Percentiles rank a stretch among this genome's conserved stretches.
phyloP scores from a whole-genome alignment of 306 rosid genomes.

The Prunus mume region DNA sequence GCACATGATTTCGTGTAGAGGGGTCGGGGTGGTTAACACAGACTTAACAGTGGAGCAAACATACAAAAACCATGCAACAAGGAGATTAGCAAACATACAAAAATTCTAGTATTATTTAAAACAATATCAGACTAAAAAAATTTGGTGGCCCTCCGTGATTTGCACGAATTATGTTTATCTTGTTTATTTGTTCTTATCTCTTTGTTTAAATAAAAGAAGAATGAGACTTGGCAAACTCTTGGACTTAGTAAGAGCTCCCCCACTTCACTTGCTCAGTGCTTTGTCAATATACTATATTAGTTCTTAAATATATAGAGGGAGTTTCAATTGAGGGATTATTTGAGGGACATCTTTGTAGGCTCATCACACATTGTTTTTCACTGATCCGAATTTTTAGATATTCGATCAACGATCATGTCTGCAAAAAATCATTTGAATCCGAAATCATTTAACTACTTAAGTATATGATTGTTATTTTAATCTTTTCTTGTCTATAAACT shows the following conservation, averaged over 20 bases:
- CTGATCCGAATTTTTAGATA: no score
- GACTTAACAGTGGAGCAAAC: not conserved
- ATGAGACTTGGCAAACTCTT: constrained; percentile 37
- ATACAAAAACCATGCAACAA: not conserved
- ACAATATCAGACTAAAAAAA: not conserved
- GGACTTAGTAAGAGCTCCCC: constrained; percentile 23
- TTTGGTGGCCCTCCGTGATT: not conserved
- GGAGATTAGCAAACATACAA: constrained; percentile 6
- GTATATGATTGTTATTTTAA: no score
- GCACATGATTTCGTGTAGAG: not conserved
- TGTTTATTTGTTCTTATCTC: not conserved
- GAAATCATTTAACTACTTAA: no score
- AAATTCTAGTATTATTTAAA: not conserved
- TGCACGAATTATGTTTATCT: constrained; percentile 2
- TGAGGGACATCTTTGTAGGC: no score
- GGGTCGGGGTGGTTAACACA: not conserved
- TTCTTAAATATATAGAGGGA: not conserved
- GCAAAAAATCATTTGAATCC: no score
- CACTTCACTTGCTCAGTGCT: constrained; percentile 8
- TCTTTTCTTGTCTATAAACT: not conserved
- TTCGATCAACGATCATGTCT: accelerated
- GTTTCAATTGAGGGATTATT: no score
- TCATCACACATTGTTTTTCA: no score
- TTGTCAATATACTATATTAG: not conserved
- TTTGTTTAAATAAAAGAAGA: not conserved